These are phyloP conservation scores for Piromyces finnis DNA, from an alignment of 192 early-diverging fungal species.

Conservation along the genomic window DNA sequence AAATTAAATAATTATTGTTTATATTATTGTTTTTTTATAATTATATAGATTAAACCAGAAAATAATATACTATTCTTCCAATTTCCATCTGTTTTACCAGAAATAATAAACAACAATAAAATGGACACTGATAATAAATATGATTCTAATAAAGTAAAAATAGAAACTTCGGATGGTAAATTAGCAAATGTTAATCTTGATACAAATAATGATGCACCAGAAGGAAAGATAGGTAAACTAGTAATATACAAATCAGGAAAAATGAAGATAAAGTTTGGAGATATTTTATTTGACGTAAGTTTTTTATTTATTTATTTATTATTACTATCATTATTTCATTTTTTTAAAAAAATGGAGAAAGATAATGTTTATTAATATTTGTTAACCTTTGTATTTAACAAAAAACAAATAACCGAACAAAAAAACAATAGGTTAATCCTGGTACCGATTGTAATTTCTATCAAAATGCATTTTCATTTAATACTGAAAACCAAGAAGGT, in stretches of 20 bases:
- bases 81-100: background rate
- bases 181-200: background rate
- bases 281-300: slow-evolving; percentile 36
- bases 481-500: slow-evolving; percentile 20
- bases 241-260: slow-evolving; percentile 43
- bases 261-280: slow-evolving; percentile 42
- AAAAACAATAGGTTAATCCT: slow-evolving; percentile 9
- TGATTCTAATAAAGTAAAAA: background rate
- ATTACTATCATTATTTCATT: too few species aligned
- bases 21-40: too few species aligned
- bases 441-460: slow-evolving; percentile 32
- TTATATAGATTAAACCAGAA: background rate
- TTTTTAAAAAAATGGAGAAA: too few species aligned
- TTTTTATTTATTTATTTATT: too few species aligned
- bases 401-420: too few species aligned
- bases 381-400: too few species aligned
- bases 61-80: background rate
- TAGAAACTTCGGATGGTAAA: background rate
- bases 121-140: background rate
- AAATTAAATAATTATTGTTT: too few species aligned
- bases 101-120: background rate
- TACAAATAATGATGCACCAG: background rate
- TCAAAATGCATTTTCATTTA: slow-evolving; percentile 39
- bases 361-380: too few species aligned
- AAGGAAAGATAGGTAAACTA: slow-evolving; percentile 38